These are phyloP conservation scores for Apiospora marii DNA, from an alignment of 2,329 filamentous ascomycete species.

Conservation along the genomic window DNA sequence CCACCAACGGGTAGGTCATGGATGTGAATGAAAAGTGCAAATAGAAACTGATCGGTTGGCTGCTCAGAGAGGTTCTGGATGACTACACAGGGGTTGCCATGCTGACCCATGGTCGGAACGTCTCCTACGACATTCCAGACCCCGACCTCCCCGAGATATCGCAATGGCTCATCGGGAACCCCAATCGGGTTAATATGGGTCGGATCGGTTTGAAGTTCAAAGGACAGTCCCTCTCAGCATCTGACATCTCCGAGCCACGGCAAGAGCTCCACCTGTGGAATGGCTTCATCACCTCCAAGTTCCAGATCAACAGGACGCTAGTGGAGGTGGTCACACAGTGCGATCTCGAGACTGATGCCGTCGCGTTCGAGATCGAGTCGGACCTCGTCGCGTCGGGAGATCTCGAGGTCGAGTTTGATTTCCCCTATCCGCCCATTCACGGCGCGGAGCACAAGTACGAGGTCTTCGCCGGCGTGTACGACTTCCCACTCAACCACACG, in stretches of 20 bases:
- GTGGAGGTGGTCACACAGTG: conserved; percentile 47
- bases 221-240: conserved; percentile 39
- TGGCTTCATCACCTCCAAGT: conserved; percentile 49
- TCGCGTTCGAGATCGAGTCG: conserved; percentile 48
- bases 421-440: conserved; percentile 51
- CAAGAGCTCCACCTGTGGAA: conserved; percentile 49
- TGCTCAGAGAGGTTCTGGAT: conserved; percentile 35
- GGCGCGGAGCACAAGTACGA: conserved; percentile 52
- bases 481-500: conserved; percentile 49
- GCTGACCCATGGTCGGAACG: conserved; percentile 46
- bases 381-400: conserved; percentile 43
- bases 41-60: neutral
- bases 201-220: conserved; percentile 50
- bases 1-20: conserved; percentile 42
- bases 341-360: conserved; percentile 49
- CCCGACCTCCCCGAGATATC: conserved; percentile 47
- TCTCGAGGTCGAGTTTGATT: conserved; percentile 50
- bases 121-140: conserved; percentile 49
- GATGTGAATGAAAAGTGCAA: neutral
- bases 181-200: conserved; percentile 53
- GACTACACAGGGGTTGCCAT: conserved; percentile 45
- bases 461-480: conserved; percentile 50
- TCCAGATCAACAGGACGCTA: conserved; percentile 40
- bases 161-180: conserved; percentile 62
- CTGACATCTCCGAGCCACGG: conserved; percentile 38